phyloP scores from a whole-genome alignment of 2,329 filamentous ascomycete genomes.

The Drechslerella stenobrocha region DNA sequence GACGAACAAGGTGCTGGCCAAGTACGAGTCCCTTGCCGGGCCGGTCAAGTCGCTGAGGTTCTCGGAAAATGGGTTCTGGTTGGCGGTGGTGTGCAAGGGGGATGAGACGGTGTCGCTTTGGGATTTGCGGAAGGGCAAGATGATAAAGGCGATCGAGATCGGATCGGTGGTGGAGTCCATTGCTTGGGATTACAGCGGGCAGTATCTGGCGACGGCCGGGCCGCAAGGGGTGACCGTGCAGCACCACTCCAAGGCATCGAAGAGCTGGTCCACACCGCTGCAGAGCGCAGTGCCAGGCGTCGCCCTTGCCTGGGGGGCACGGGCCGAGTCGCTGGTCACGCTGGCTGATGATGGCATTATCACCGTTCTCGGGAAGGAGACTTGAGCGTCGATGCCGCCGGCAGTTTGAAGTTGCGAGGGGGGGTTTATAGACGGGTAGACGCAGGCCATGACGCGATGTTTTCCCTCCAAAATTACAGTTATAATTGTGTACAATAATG shows the following conservation, averaged over 20 bases:
- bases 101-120: conserved; percentile 82
- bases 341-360: conserved; percentile 75
- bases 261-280: conserved; percentile 85
- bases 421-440: too few relatives aligned
- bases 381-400: conserved; percentile 56
- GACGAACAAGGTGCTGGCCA: conserved; percentile 73
- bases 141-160: conserved; percentile 81
- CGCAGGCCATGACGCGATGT: conserved; percentile 48
- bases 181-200: conserved; percentile 91
- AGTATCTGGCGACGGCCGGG: conserved; percentile 83
- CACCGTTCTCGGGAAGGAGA: conserved; percentile 67
- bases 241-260: conserved; percentile 82
- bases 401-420: too few relatives aligned
- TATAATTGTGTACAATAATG: conserved; percentile 35
- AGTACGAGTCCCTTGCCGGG: conserved; percentile 67
- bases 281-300: conserved; percentile 73
- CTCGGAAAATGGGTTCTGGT: conserved; percentile 96
- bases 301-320: conserved; percentile 74
- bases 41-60: conserved; percentile 78
- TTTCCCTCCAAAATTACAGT: conserved; percentile 14
- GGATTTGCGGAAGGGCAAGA: conserved; percentile 82
- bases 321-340: conserved; percentile 73
- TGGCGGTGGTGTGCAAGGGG: conserved; percentile 77
- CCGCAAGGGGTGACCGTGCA: conserved; percentile 80
- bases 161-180: conserved; percentile 76